These are phyloP conservation scores for Aspergillus novoparasiticus DNA, from an alignment of 2,329 filamentous ascomycete species.

Conservation along the genomic window DNA sequence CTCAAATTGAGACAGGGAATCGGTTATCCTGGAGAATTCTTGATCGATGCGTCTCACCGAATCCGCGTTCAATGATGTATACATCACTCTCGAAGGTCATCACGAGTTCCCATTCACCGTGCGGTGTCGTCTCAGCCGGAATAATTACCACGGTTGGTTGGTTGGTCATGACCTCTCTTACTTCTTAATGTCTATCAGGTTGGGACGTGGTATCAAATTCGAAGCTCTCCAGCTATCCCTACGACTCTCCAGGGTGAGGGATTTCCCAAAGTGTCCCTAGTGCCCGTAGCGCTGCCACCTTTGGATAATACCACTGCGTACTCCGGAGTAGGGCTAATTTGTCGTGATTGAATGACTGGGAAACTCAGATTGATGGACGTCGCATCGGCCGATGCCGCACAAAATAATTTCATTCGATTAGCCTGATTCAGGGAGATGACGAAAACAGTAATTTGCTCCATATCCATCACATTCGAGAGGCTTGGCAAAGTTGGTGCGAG, in stretches of 20 bases:
- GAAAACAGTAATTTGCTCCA: slow-evolving; percentile 9
- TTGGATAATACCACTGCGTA: neutral
- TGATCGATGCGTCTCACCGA: slow-evolving; percentile 1
- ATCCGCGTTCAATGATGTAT: neutral
- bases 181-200: neutral
- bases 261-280: neutral
- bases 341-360: neutral
- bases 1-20: neutral
- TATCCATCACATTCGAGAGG: slow-evolving; percentile 12
- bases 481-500: slow-evolving; percentile 6
- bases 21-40: neutral
- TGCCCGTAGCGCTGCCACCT: neutral
- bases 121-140: neutral
- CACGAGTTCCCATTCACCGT: slow-evolving; percentile 7
- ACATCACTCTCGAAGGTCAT: neutral
- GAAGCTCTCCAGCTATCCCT: neutral
- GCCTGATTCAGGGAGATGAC: slow-evolving; percentile 1
- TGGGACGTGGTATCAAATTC: neutral
- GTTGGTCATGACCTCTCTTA: neutral
- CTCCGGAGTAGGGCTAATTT: neutral
- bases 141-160: slow-evolving; percentile 1
- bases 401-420: neutral
- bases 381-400: slow-evolving; percentile 2
- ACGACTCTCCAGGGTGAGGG: neutral
- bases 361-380: slow-evolving; percentile 5